Evolutionary conservation across 805 yeast genomes (phyloP), one percentile per base, ranked within the genome.

Genomic region (Starmera amethionina): DNA sequence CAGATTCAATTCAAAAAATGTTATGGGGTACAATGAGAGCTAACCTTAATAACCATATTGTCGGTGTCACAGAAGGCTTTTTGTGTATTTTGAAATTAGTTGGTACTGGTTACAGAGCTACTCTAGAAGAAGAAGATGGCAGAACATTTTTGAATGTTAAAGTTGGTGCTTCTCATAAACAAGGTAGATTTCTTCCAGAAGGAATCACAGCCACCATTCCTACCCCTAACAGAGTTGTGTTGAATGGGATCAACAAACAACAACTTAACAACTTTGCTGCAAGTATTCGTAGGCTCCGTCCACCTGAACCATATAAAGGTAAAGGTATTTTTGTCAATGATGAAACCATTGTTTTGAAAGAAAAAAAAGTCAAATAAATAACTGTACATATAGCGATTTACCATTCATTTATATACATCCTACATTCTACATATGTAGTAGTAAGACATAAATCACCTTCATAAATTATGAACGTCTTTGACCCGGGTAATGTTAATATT

Each of bases 241-340:
- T 93, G 22, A 95, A 86, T 64, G 97, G 98, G 25, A 66, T 79
- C 35, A 82, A 90, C 62, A 84, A 86, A 62, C 96, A 89, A 61
- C 80, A 81, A 57, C 89, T 93, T 37, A 82, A 77, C 56, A 70
- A 81, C 40, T 87, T 85, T 63, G 98, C 97, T 15, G 96, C 95
- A 13, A 76, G 77, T 42, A 70, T 93, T 48, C 80, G 97, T 61
- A 76, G 75, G 52, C 77, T 77, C 70, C 86, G 85, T 59, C 95
- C 95, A 45, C 99, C 99, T 36, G 99, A 93, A 67, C 97, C 97
- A 32, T 93, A 93, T 63, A 93, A 93, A 67, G 98, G 98, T 59
- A 94, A 94, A 53, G 99, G 99, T 57, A 82, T 93, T 38, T 93
- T 82, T 59, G 82, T 93, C 38, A 84, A 89, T 62, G 83, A 79